A percentile compares a stretch with the other conserved stretches of the same genome.
Evolutionary conservation across 2,329 filamentous ascomycete species (phyloP).

Genomic region (Pyrenophora seminiperda): DNA sequence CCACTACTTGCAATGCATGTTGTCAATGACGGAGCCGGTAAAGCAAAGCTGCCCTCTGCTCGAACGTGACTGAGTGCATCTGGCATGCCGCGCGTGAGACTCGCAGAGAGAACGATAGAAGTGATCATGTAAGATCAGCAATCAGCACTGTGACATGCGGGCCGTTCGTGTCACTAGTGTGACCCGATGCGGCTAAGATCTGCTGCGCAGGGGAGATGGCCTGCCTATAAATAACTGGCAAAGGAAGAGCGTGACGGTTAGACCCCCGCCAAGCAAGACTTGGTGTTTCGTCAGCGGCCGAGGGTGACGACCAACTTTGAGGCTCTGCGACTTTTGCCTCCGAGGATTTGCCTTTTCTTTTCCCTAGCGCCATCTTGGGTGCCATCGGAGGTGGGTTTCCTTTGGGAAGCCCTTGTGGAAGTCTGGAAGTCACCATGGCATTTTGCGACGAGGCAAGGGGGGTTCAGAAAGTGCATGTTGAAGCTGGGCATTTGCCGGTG

Average conservation of each 20-base stretch:
- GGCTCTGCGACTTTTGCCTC: conserved; percentile 9
- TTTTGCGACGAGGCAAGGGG: too few species aligned
- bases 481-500: too few species aligned
- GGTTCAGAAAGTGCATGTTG: too few species aligned
- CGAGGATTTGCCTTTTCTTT: neutral
- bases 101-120: neutral
- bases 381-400: too few species aligned
- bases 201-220: neutral
- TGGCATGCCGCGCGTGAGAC: too few species aligned
- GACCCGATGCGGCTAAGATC: neutral
- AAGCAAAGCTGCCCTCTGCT: too few species aligned
- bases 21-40: too few species aligned
- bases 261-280: conserved; percentile 4
- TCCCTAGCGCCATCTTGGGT: too few species aligned
- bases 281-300: neutral
- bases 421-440: too few species aligned
- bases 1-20: too few species aligned
- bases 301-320: conserved; percentile 1
- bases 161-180: conserved; percentile 9
- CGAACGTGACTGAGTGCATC: too few species aligned
- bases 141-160: conserved; percentile 7
- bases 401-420: too few species aligned
- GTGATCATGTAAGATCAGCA: conserved; percentile 5
- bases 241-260: neutral
- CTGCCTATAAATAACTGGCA: conserved; percentile 5